Evolutionary conservation across 108 stramenopile species (phyloP).

Genomic region (Pseudonitzschia delicatissima): DNA sequence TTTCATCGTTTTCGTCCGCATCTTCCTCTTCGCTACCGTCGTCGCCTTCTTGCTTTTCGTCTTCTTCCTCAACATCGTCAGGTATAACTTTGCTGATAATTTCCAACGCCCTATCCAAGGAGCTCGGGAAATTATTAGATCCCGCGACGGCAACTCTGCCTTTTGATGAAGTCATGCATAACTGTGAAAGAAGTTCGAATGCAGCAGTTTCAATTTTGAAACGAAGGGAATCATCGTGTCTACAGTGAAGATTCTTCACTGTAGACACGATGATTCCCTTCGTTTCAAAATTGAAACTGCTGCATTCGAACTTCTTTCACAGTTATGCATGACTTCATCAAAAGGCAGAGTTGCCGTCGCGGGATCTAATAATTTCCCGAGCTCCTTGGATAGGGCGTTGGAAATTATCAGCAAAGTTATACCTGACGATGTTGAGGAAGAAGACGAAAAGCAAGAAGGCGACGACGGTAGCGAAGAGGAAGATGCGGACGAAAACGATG

Average conservation of each 20-base stretch:
- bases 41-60: too few relatives aligned
- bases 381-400: slow-evolving; percentile 32
- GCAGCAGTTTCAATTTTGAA: slow-evolving; percentile 30
- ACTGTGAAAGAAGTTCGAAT: slow-evolving; percentile 33
- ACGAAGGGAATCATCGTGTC: slow-evolving; percentile 19
- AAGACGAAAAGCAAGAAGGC: not conserved
- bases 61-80: slow-evolving; percentile 7
- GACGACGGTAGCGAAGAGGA: slow-evolving; percentile 20
- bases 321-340: slow-evolving; percentile 32
- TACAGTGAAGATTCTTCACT: slow-evolving; percentile 31
- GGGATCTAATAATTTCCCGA: slow-evolving; percentile 16
- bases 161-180: slow-evolving; percentile 36
- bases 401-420: slow-evolving; percentile 19
- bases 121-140: slow-evolving; percentile 21
- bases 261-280: slow-evolving; percentile 19
- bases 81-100: slow-evolving; percentile 15
- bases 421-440: slow-evolving; percentile 7
- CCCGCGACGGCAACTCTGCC: slow-evolving; percentile 37
- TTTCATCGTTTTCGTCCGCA: slow-evolving; percentile 20
- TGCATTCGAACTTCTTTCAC: slow-evolving; percentile 37
- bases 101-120: slow-evolving; percentile 32
- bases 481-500: too few relatives aligned
- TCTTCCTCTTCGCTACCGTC: slow-evolving; percentile 4
- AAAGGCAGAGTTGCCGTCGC: slow-evolving; percentile 42
- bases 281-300: slow-evolving; percentile 25